A percentile compares a stretch with the other conserved stretches of the same genome.
Evolutionary conservation across 73 alveolate species (phyloP).

Genomic region (Stentor coeruleus): DNA sequence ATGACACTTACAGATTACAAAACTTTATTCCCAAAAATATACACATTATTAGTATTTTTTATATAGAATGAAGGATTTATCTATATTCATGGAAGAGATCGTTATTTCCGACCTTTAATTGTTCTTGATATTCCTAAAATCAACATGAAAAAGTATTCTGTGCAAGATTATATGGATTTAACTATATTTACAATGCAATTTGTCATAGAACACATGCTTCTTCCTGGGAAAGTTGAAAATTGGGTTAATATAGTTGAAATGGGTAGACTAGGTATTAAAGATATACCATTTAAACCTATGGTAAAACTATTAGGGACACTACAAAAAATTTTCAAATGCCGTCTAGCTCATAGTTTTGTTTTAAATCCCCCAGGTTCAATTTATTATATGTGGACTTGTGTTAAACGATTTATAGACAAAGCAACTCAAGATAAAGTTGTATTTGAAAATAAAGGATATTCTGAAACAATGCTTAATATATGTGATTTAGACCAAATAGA

Average conservation of each 20-base stretch:
- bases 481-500: slow-evolving; percentile 22
- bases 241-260: slow-evolving; percentile 25
- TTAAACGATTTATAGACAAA: slow-evolving; percentile 19
- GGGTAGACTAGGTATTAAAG: neutral
- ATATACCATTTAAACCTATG: neutral
- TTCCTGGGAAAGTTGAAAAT: slow-evolving; percentile 30
- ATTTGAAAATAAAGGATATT: neutral
- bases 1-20: neutral
- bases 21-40: slow-evolving; percentile 4
- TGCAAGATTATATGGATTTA: neutral
- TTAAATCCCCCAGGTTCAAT: slow-evolving; percentile 13
- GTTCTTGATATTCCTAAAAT: neutral
- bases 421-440: slow-evolving; percentile 1
- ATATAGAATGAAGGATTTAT: neutral
- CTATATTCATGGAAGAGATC: slow-evolving; percentile 8
- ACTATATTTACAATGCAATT: neutral
- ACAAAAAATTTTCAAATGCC: neutral
- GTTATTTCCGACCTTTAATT: neutral
- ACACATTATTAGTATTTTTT: neutral
- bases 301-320: neutral
- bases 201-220: slow-evolving; percentile 5
- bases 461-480: neutral
- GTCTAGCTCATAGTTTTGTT: neutral
- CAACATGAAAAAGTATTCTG: neutral
- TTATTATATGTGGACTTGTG: slow-evolving; percentile 11